These are phyloP conservation scores for Verticillium nonalfalfae DNA, from an alignment of 2,329 filamentous ascomycete genomes.

Conservation along the genomic window DNA sequence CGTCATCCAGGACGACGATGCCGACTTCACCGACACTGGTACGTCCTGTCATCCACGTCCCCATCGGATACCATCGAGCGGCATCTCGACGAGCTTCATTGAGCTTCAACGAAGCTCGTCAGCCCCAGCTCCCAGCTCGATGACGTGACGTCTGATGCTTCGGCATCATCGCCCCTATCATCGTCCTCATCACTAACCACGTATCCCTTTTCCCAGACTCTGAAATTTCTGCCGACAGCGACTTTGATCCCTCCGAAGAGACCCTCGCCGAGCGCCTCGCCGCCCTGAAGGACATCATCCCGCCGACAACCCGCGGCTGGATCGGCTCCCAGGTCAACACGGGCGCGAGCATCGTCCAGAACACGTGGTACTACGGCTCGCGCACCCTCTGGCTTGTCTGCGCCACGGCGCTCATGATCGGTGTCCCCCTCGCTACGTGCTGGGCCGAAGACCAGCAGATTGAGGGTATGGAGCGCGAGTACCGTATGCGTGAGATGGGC, in stretches of 20 bases:
- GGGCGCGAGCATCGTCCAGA: constrained; percentile 46
- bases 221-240: constrained; percentile 76
- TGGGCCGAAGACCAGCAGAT: constrained; percentile 96
- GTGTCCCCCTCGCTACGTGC: constrained; percentile 88
- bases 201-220: constrained; percentile 51
- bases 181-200: constrained; percentile 3
- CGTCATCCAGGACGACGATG: constrained; percentile 73
- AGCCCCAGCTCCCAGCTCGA: neutral
- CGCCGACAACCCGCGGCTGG: constrained; percentile 63
- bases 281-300: constrained; percentile 70
- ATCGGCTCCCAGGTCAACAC: constrained; percentile 54
- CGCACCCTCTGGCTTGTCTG: constrained; percentile 88
- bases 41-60: constrained; percentile 23
- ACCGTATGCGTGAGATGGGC: constrained; percentile 89
- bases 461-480: constrained; percentile 95
- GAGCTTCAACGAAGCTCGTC: neutral
- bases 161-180: neutral
- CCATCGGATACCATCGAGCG: neutral
- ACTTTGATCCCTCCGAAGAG: constrained; percentile 55
- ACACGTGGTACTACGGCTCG: constrained; percentile 57
- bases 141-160: neutral
- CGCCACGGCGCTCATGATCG: constrained; percentile 82
- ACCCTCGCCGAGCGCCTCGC: constrained; percentile 62
- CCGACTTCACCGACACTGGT: constrained; percentile 94
- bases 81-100: neutral